Percentiles rank a stretch among this genome's conserved stretches.
Conservation (phyloP, 495 filamentous ascomycete species). For the Penicillium turbatum region DNA sequence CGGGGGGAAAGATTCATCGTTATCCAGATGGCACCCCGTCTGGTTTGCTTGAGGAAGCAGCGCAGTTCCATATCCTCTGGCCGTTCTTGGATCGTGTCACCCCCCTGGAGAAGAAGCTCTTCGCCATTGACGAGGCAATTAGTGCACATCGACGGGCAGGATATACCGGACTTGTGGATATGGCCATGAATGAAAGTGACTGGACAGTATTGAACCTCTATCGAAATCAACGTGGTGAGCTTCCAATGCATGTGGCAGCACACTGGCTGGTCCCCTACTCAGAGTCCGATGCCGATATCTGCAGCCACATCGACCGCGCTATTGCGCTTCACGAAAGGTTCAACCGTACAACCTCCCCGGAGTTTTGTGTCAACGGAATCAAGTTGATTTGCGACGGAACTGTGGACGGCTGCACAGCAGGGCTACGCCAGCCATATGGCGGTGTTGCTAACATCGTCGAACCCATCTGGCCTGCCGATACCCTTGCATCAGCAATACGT, state of each 20-base stretch:
- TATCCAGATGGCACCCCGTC: constrained; percentile 44
- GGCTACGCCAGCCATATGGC: constrained; percentile 51
- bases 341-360: constrained; percentile 40
- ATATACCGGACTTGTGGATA: constrained; percentile 53
- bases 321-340: constrained; percentile 42
- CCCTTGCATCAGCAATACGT: constrained; percentile 3
- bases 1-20: constrained; percentile 53
- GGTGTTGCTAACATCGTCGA: neutral
- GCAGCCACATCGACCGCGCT: constrained; percentile 50
- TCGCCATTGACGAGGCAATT: constrained; percentile 31
- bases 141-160: constrained; percentile 7
- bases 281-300: constrained; percentile 34
- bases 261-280: constrained; percentile 54
- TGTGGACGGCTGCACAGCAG: constrained; percentile 56
- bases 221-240: constrained; percentile 20
- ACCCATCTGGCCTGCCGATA: constrained; percentile 6
- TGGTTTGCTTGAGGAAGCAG: constrained; percentile 54
- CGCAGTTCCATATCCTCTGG: constrained; percentile 56
- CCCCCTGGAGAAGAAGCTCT: constrained; percentile 45
- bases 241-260: constrained; percentile 50
- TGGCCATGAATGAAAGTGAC: constrained; percentile 56
- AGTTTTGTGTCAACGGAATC: constrained; percentile 51
- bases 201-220: constrained; percentile 50
- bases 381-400: constrained; percentile 59
- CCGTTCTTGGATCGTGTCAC: constrained; percentile 51